Evolutionary conservation across 2,329 filamentous ascomycete species (phyloP).

Genomic region (Colletotrichum eremochloae): DNA sequence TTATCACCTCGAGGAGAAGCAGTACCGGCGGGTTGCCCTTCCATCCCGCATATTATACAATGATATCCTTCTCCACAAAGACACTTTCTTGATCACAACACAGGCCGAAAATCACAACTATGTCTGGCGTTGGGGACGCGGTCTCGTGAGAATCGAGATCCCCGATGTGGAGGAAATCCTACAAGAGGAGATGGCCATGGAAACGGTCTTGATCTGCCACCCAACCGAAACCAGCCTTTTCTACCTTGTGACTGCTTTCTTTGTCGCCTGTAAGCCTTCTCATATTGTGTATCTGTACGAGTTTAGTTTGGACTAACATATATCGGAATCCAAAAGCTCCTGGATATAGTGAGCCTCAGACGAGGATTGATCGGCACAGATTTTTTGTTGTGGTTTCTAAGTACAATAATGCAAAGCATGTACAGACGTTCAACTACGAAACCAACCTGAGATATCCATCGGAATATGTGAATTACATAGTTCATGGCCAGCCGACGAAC

Average conservation of each 20-base stretch:
- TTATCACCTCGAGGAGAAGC: conserved; percentile 10
- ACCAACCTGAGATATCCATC: background rate
- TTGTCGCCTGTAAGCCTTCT: background rate
- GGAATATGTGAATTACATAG: background rate
- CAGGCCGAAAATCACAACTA: too few species aligned
- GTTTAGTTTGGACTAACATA: background rate
- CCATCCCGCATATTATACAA: background rate
- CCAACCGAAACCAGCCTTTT: conserved; percentile 1
- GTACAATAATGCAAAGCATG: background rate
- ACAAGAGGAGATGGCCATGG: background rate
- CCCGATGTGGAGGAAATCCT: background rate
- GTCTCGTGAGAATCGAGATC: conserved; percentile 9
- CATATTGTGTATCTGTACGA: rapidly evolving
- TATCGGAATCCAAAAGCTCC: background rate
- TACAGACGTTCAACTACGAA: background rate
- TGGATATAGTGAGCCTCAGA: too few species aligned
- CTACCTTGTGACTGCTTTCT: background rate
- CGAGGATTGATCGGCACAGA: too few species aligned
- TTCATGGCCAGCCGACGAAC: conserved; percentile 3
- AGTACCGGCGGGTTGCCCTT: conserved; percentile 14
- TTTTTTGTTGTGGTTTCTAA: background rate
- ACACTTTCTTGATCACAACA: background rate
- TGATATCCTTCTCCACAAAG: background rate
- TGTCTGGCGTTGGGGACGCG: conserved; percentile 25
- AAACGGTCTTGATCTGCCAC: conserved; percentile 11